Evolutionary conservation across 1,139 yeast genomes (phyloP), one percentile per base, ranked within the genome.

Genomic region (Magnusiomyces magnusii): DNA sequence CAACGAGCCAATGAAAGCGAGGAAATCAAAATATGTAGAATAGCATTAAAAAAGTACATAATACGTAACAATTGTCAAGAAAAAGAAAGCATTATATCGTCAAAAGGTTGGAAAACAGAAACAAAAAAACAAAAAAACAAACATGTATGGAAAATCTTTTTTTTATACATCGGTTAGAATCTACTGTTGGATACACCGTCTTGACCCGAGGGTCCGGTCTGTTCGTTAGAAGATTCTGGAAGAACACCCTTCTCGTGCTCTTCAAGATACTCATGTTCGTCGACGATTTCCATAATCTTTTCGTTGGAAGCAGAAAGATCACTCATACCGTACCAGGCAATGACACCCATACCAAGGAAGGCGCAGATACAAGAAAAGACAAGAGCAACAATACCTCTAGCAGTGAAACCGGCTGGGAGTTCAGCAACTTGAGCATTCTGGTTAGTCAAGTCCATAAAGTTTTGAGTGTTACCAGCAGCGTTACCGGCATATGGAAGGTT

Each of bases 391-490:
- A 87, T 85, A 72, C 98, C 99, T 67, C 86, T 85, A 53, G 86
- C 81, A 52, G 98, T 92, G 80, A 93, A 92, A 2, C 97, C 97
- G 49, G 78, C 70, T 49, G 98, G 98, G 68, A 93, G 79, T 42
- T 78, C 73, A 59, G 75, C 74, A 24, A 67, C 76, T 73, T 92
- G 97, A 50, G 78, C 75, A 67, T 85, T 85, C 75, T 89, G 85
- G 57, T 96, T 96, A 0, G 76, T 68, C 65, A 93, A 79, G 72
- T 92, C 83, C 53, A 81, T 67, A 76, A 80, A 85, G 70, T 87
- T 78, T 1, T 69, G 74, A 51, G 78, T 69, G 75, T 87, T 86
- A 54, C 83, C 96, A 50, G 97, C 98, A 58, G 98, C 98, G 71
- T 92, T 92, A 67, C 97, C 96, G 50, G 69, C 71, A 61, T 68